Base-by-base conservation (phyloP, 768 basidiomycete genomes). In the Amanita subjunquillea region DNA sequence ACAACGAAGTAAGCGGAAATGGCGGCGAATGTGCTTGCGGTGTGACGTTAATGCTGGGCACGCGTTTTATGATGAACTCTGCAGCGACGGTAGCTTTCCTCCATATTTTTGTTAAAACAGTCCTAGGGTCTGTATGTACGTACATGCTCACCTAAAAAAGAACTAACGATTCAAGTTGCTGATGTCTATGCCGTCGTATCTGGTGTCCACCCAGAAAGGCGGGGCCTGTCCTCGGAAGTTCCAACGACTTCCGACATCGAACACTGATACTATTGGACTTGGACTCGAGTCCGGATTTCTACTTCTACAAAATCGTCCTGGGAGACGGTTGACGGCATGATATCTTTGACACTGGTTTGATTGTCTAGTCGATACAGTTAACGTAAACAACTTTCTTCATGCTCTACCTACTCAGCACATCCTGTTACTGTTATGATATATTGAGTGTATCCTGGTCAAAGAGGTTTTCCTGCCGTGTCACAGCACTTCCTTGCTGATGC, bases 131-230 rank as follows among this genome's bases (percentile, higher is more conserved):
- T 17, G 17, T 17, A 17, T 17, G 17, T 17, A 17, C 17, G 17
- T 17, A 17, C 17, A 17, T 17, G 17, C 71, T 48, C 58, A 91
- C 95, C 96, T 80, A 73, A 99, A 99, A 20, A 99, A 74, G 67
- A 99, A 99, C 69, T 99, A 96, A 47, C 96, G 80, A 67, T 99
- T 99, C 58, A 99, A 76, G 68, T 98, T 99, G 63, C 93, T 97
- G 63, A 99, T 89, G 70, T 99, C 95, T 65, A 98, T 99, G 13
- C 17, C 50, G 49, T 52, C 79, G 58, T 63, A 93, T 93, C 62
- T 76, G 81, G 64, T 85, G 79, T 23, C 93, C 93, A 27, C 91
- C 86, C 44, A 78, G 67, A 67, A 94, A 95, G 6, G 78, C 80
- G 6, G 81, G 78, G 66, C 91, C 90, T 15, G 93, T 17, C 17